Evolutionary conservation across 805 yeast genomes (phyloP), one percentile per base, ranked within the genome.

Genomic region (Spathaspora boniae): DNA sequence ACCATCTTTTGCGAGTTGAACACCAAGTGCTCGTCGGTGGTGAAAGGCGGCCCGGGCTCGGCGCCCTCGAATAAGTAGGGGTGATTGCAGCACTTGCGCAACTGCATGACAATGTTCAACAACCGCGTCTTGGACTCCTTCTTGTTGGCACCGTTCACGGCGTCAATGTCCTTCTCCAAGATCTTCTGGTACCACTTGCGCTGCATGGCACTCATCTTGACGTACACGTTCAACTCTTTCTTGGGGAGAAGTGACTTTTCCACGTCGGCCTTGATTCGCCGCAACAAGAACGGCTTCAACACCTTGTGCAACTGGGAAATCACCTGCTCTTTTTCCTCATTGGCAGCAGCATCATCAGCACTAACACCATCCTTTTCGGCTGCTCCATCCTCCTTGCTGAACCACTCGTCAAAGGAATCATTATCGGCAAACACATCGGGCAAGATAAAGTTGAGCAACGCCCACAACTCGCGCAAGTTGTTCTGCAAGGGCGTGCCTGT

Each of bases 61-160:
- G 91, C 93, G 29, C 94, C 94, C 54, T 84, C 93, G 50, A 84
- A 84, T 26, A 84, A 60, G 52, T 84, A 84, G 9, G 94, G 94
- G 60, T 84, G 94, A 49, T 84, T 84, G 61, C 91, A 84, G 56
- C 93, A 84, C 56, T 84, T 84, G 53, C 93, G 72, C 50, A 84
- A 65, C 55, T 84, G 94, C 94, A 84, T 84, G 31, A 83, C 91
- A 46, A 84, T 84, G 54, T 84, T 84, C 31, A 84, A 61, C 40
- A 84, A 65, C 50, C 93, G 65, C 2, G 94, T 84, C 52, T 84
- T 83, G 9, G 83, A 73, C 54, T 84, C 94, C 40, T 77, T 72
- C 45, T 78, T 81, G 48, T 70, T 78, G 5, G 83, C 80, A n/a
- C 88, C 91, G 56, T 84, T 84, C 8, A 84, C 89, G 0, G 93